phyloP scores from a whole-genome alignment of 2,329 filamentous ascomycete species.

The Stemphylium lycopersici region DNA sequence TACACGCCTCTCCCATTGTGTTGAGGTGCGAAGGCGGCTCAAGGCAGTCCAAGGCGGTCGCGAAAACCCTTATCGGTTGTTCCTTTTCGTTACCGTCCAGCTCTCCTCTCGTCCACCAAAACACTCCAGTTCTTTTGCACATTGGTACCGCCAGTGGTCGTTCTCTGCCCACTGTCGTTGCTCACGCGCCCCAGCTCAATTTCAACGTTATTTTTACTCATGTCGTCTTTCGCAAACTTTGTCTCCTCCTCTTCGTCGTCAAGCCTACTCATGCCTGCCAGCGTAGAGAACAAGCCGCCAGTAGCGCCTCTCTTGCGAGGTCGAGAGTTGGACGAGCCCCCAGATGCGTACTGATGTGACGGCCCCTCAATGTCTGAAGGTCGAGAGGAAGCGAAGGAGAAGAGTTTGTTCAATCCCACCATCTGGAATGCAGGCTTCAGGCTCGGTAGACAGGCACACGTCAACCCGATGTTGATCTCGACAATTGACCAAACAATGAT shows the following conservation, averaged over 20 bases:
- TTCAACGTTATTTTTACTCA: conserved; percentile 15
- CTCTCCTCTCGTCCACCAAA: conserved; percentile 9
- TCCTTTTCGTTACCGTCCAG: neutral
- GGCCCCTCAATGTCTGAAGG: conserved; percentile 15
- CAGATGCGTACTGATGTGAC: neutral
- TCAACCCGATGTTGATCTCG: conserved; percentile 34
- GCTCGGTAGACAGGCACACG: conserved; percentile 29
- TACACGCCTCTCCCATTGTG: neutral
- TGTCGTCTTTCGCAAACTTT: conserved; percentile 15
- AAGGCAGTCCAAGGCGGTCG: neutral
- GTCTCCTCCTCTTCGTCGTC: conserved; percentile 25
- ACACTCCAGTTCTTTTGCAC: conserved; percentile 17
- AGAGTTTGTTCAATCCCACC: conserved; percentile 25
- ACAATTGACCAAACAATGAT: conserved; percentile 33
- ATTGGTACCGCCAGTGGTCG: conserved; percentile 1
- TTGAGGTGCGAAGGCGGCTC: neutral
- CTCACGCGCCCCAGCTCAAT: conserved; percentile 15
- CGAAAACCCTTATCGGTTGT: neutral
- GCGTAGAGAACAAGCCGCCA: conserved; percentile 27
- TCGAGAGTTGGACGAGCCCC: neutral
- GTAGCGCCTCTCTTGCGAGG: conserved; percentile 29
- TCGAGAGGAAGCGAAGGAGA: conserved; percentile 26
- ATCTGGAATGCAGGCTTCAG: conserved; percentile 24
- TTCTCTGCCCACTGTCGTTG: conserved; percentile 10
- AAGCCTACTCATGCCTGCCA: conserved; percentile 24